Percentiles rank a stretch among this genome's conserved stretches.
Evolutionary conservation across 179 eudicot genomes (phyloP).

Genomic region (Silene vulgaris): DNA sequence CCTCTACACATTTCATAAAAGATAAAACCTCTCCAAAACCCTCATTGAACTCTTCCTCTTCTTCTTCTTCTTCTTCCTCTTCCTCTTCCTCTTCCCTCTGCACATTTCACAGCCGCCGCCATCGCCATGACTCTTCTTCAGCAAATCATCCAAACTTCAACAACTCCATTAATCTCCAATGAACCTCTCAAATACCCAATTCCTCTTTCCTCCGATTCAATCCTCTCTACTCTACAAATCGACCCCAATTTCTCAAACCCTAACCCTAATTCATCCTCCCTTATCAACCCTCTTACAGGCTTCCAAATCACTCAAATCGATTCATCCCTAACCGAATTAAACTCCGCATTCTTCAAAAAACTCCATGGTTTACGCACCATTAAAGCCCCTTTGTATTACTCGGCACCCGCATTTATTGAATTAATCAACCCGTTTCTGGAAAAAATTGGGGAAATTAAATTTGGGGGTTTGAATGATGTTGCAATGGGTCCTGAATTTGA

Average conservation of each 20-base stretch:
- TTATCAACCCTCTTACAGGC: conserved; percentile 41
- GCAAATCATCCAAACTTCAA: conserved; percentile 24
- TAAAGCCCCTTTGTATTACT: conserved; percentile 36
- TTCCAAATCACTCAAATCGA: conserved; percentile 46
- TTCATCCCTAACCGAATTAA: conserved; percentile 23
- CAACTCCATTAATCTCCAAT: conserved; percentile 19
- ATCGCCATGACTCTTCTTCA: conserved; percentile 37
- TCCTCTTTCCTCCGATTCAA: conserved; percentile 22
- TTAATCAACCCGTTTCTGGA: conserved; percentile 34
- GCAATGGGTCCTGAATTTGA: background rate
- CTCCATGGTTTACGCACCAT: conserved; percentile 34
- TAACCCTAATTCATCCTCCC: conserved; percentile 18
- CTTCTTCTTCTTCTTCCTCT: too few relatives aligned
- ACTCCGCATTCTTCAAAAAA: conserved; percentile 32
- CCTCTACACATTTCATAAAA: background rate
- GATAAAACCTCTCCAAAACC: background rate
- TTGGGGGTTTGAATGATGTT: conserved; percentile 27
- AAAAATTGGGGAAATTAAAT: conserved; percentile 24
- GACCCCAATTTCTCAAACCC: conserved; percentile 21
- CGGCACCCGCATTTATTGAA: conserved; percentile 27
- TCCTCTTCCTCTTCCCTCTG: background rate
- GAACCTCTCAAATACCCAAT: conserved; percentile 30
- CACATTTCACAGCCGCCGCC: background rate
- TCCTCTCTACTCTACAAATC: conserved; percentile 28
- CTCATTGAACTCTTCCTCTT: background rate